Percentiles rank a stretch among this genome's conserved stretches.
Evolutionary conservation across 1,139 yeast species (phyloP).

Genomic region (Geotrichum aggregatum): DNA sequence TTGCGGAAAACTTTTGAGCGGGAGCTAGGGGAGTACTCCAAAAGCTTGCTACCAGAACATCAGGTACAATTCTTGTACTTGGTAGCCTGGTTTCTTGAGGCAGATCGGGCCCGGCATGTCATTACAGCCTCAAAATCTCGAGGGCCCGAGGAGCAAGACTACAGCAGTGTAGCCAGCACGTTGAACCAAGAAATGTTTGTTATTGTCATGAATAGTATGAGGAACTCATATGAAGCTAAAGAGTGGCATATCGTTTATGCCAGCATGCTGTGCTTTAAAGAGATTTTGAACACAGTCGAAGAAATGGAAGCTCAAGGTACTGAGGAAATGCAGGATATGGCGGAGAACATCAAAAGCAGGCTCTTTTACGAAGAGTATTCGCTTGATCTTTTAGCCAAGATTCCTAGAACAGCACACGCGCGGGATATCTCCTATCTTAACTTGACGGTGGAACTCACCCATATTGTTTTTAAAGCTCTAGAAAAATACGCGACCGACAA

Average conservation of each 20-base stretch:
- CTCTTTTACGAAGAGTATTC: slow-evolving; percentile 64
- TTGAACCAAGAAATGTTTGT: slow-evolving; percentile 63
- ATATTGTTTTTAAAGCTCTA: slow-evolving; percentile 61
- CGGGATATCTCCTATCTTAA: slow-evolving; percentile 62
- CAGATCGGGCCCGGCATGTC: slow-evolving; percentile 29
- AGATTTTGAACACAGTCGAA: slow-evolving; percentile 55
- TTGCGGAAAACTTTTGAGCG: slow-evolving; percentile 51
- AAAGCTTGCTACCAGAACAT: slow-evolving; percentile 34
- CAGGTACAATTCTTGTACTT: slow-evolving; percentile 55
- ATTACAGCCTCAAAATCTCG: slow-evolving; percentile 17
- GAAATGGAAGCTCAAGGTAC: slow-evolving; percentile 44
- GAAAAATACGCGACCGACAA: slow-evolving; percentile 65
- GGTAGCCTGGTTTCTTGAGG: slow-evolving; percentile 64
- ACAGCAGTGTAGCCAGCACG: slow-evolving; percentile 62
- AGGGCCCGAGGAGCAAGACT: slow-evolving; percentile 39
- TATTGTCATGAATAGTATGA: slow-evolving; percentile 53
- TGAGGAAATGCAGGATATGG: slow-evolving; percentile 46
- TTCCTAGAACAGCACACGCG: slow-evolving; percentile 64
- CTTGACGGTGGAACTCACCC: slow-evolving; percentile 62
- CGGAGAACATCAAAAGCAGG: slow-evolving; percentile 51
- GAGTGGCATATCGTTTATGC: slow-evolving; percentile 50
- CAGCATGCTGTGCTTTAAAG: slow-evolving; percentile 64
- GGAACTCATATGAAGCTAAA: slow-evolving; percentile 45
- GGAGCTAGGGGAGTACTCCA: slow-evolving; percentile 35
- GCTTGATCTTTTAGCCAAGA: slow-evolving; percentile 52